Evolutionary conservation across 78 protist genomes (phyloP), one percentile per base, ranked within the genome.

Genomic region (Acrasis kona): DNA sequence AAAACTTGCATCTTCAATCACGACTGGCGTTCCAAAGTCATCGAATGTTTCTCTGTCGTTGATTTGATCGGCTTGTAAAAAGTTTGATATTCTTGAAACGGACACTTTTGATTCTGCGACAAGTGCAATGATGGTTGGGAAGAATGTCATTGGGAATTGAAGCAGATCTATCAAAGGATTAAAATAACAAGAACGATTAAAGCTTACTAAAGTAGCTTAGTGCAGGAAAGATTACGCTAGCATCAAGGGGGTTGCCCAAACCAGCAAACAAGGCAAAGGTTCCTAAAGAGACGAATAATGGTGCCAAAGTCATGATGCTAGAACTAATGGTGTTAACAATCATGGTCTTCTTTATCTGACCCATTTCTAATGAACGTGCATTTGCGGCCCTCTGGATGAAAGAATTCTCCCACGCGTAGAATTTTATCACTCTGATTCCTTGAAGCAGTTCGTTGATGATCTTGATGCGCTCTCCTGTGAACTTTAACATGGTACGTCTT

Each of bases 401-500:
- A 19, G 35, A 19, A 5, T 4, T 29, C 28, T 81, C 86, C 97
- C 97, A 93, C 10, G 87, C 91, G 77, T 85, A 88, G 61, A 91
- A 64, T 71, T 93, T 93, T 76, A 91, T 78, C 34, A 85, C 40
- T 39, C 85, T 74, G 70, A 89, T 88, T 9, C 81, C 74, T 42
- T 79, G 80, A 27, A 91, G 71, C 39, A 86, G 58, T 76, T 91
- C 95, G 35, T 84, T 85, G 34, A 69, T 68, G n/a, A 39, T 27
- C 40, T 82, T 83, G 31, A 82, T 65, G 64, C 92, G 78, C 9
- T 6, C 9, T 65, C 85, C 92, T 4, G 81, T 74, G 50, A 2
- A 2, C 70, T 72, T 79, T n/a, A 8, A 2, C n/a, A 72, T 3
- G 35, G 2, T 28, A 3, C 3, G 28, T 1, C 84, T 3, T 41